These are phyloP conservation scores for Mycena pura DNA, from an alignment of 768 basidiomycete genomes.

Conservation along the genomic window DNA sequence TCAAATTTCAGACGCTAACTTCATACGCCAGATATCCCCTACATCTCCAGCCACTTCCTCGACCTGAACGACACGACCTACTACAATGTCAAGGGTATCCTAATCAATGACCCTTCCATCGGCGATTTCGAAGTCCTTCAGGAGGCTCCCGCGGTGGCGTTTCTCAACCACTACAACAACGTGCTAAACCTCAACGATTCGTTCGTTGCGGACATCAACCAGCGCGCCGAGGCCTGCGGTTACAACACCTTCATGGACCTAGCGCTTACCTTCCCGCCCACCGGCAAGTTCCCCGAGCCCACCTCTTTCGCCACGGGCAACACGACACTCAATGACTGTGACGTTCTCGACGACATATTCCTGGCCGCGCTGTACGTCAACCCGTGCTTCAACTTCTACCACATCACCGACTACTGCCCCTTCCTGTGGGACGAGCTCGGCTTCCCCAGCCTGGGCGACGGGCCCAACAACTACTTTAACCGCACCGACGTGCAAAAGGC, in stretches of 20 bases:
- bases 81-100: constrained; percentile 1
- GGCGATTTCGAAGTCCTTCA: background rate
- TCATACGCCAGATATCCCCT: constrained; percentile 9
- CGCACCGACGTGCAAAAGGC: constrained; percentile 1
- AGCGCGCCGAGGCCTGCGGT: constrained; percentile 1
- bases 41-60: constrained; percentile 3
- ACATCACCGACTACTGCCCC: constrained; percentile 9
- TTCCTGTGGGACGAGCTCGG: constrained; percentile 1
- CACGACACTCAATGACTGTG: background rate
- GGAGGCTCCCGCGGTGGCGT: constrained; percentile 1
- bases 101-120: background rate
- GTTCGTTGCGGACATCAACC: background rate
- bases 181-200: constrained; percentile 2
- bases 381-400: constrained; percentile 5
- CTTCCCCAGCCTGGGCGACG: background rate
- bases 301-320: background rate
- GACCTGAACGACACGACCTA: background rate
- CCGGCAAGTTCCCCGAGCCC: constrained; percentile 1
- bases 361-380: background rate
- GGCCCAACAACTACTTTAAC: background rate
- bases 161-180: constrained; percentile 5
- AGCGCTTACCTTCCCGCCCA: constrained; percentile 4
- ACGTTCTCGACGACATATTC: background rate
- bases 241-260: constrained; percentile 5
- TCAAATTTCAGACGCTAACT: background rate